Evolutionary conservation across 108 stramenopile species (phyloP).

Genomic region (Discostella stelligeroides): DNA sequence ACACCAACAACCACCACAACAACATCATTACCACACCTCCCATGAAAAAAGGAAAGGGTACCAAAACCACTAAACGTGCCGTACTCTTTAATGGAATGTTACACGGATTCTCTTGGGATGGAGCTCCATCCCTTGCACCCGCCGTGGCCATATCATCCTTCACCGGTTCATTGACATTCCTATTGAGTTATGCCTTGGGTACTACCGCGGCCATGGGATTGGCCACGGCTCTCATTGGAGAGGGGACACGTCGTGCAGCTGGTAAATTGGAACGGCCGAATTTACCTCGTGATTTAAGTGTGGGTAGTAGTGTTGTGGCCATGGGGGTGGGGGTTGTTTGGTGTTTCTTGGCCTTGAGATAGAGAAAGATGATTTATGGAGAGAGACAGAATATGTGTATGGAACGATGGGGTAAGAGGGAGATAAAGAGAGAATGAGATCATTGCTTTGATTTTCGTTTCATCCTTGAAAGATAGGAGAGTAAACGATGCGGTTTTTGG

Average conservation of each 20-base stretch:
- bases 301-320: conserved; percentile 73
- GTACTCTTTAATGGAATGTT: conserved; percentile 95
- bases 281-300: conserved; percentile 86
- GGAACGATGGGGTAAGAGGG: no score
- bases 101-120: conserved; percentile 97
- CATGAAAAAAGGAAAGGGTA: background rate
- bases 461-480: no score
- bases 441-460: no score
- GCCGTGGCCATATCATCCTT: conserved; percentile 91
- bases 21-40: no score
- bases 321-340: conserved; percentile 83
- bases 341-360: conserved; percentile 76
- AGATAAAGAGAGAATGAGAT: no score
- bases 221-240: conserved; percentile 84
- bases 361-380: no score
- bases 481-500: no score
- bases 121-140: conserved; percentile 93
- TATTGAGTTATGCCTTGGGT: conserved; percentile 91
- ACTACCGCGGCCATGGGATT: conserved; percentile 91
- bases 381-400: no score
- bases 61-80: conserved; percentile 59
- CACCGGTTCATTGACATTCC: conserved; percentile 83
- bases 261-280: conserved; percentile 81
- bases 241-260: conserved; percentile 82
- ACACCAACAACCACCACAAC: no score